phyloP scores from a whole-genome alignment of 305 asterid genomes.

The Rubia peregrina region DNA sequence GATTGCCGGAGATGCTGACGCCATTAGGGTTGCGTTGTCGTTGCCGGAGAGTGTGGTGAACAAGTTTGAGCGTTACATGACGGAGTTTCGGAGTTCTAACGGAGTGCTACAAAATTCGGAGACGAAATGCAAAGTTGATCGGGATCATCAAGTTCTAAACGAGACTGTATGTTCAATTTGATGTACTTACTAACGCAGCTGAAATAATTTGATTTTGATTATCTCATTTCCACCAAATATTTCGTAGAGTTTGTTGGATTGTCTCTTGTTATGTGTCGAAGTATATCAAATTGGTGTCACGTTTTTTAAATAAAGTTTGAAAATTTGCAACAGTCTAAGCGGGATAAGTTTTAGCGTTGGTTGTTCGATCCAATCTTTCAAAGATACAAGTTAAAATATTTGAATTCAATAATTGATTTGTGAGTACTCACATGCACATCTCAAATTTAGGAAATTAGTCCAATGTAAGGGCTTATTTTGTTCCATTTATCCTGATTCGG shows the following conservation, averaged over 20 bases:
- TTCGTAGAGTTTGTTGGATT: background rate
- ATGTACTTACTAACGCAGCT: background rate
- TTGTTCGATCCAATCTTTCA: background rate
- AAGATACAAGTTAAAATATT: background rate
- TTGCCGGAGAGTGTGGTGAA: conserved; percentile 48
- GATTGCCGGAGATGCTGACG: conserved; percentile 33
- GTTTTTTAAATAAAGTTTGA: too few species aligned
- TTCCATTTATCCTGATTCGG: background rate
- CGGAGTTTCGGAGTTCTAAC: conserved; percentile 18
- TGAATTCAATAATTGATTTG: background rate
- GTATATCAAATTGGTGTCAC: too few species aligned
- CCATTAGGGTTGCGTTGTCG: conserved; percentile 54
- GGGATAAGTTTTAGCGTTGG: background rate
- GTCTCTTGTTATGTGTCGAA: background rate
- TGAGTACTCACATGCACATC: background rate
- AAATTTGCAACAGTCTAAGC: too few species aligned
- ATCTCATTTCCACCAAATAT: background rate
- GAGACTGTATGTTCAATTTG: conserved; percentile 31
- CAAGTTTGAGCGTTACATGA: conserved; percentile 60
- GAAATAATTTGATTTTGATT: background rate
- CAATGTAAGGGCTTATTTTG: background rate
- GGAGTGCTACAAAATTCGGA: conserved; percentile 27
- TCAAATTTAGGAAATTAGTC: background rate
- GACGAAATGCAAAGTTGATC: conserved; percentile 11
- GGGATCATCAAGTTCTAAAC: conserved; percentile 16